phyloP scores from a whole-genome alignment of 768 basidiomycete species.

The Kondoa subrosea region DNA sequence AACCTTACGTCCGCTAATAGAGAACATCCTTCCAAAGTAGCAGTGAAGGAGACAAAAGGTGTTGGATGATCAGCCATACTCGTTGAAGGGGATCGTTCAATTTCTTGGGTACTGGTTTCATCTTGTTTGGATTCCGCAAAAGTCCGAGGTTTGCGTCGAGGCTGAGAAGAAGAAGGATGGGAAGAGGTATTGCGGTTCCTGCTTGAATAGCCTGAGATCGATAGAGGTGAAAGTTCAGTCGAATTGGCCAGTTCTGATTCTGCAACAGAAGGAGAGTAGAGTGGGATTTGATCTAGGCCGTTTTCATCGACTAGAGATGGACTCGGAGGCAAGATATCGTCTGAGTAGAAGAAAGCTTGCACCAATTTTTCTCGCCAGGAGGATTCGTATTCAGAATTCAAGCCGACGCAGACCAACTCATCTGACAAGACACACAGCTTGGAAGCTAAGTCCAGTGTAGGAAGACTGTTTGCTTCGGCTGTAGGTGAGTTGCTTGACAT shows the following conservation, averaged over 20 bases:
- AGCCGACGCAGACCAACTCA: slow-evolving; percentile 58
- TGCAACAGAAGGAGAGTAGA: background rate
- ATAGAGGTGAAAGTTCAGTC: too few relatives aligned
- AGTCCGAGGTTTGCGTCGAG: slow-evolving; percentile 4
- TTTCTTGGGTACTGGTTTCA: background rate
- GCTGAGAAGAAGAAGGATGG: slow-evolving; percentile 1
- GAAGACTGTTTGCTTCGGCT: slow-evolving; percentile 30
- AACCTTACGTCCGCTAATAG: slow-evolving; percentile 53
- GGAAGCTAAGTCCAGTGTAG: slow-evolving; percentile 43
- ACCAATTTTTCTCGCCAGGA: slow-evolving; percentile 61
- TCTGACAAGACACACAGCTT: slow-evolving; percentile 51
- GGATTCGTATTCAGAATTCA: slow-evolving; percentile 51
- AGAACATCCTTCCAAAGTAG: slow-evolving; percentile 58
- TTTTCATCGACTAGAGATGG: background rate
- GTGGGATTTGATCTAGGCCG: background rate
- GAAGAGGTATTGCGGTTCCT: background rate
- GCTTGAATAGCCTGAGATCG: background rate
- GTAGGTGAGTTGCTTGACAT: slow-evolving; percentile 2
- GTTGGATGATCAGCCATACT: slow-evolving; percentile 7
- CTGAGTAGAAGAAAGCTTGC: slow-evolving; percentile 59
- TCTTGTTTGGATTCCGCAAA: background rate
- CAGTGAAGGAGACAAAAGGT: slow-evolving; percentile 66
- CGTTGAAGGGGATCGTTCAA: background rate
- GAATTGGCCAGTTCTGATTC: background rate
- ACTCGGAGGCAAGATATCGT: slow-evolving; percentile 35